These are phyloP conservation scores for Tylopilus sp. DNA, from an alignment of 768 basidiomycete species.

Conservation along the genomic window DNA sequence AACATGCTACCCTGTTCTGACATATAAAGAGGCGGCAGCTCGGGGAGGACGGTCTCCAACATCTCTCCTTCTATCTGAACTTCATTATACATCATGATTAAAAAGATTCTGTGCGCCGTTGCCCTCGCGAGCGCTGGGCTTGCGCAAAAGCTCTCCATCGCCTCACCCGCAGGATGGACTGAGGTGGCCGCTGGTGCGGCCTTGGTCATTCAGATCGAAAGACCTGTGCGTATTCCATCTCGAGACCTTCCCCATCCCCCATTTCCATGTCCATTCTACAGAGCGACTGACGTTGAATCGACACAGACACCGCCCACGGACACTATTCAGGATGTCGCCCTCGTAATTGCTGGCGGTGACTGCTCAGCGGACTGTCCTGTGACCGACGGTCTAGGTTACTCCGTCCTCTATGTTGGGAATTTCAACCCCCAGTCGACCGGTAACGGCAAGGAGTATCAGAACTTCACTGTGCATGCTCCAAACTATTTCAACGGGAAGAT, in stretches of 20 bases:
- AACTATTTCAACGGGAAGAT: background rate
- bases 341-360: constrained; percentile 1
- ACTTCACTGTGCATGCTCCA: constrained; percentile 2
- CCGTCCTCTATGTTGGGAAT: background rate
- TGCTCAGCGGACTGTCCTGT: background rate
- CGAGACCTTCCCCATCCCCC: background rate
- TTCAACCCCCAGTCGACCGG: background rate
- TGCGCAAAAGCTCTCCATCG: constrained; percentile 40
- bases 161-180: constrained; percentile 32
- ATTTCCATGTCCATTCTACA: too few species aligned
- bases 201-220: constrained; percentile 38
- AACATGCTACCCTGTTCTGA: background rate
- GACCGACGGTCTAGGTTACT: background rate
- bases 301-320: background rate
- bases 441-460: background rate
- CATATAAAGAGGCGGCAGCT: constrained; percentile 4
- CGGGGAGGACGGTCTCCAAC: background rate
- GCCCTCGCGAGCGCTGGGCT: constrained; percentile 22
- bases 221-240: constrained; percentile 33
- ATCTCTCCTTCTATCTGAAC: too few species aligned
- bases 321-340: background rate
- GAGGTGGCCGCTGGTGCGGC: constrained; percentile 31
- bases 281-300: background rate
- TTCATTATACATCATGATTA: constrained; percentile 4
- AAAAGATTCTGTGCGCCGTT: constrained; percentile 4